Evolutionary conservation across 2,329 filamentous ascomycete genomes (phyloP), one percentile per base, ranked within the genome.

Genomic region (Claviceps maximensis): DNA sequence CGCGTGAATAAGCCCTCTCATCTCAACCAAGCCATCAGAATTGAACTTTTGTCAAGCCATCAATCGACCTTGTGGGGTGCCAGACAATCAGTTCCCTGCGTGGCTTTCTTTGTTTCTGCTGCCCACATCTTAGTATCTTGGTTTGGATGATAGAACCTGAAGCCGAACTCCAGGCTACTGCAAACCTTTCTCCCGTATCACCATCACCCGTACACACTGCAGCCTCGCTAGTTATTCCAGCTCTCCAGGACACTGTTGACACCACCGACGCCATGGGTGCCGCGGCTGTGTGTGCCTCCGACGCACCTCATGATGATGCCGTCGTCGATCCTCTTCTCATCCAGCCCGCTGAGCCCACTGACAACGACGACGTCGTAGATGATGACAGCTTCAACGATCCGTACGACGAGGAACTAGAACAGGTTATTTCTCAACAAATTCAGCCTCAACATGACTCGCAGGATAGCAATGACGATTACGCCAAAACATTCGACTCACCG

Each of bases 201-300:
- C 77, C 75, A 48, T 67, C 73, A 54, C 69, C 74, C 54, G 61
- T 76, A 55, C 69, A 77, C 58, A 70, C 69, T 48, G 68, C 72
- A 53, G 71, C 73, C 27, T 66, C 74, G 47, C 64, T 72, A 52
- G 67, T 73, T 55, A 71, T 78, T 51, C 75, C 76, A 33, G 66
- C 68, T 27, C 73, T 79, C 54, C 75, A 79, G 62, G 68, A 76
- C 56, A 75, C 74, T 52, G 75, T 74, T 59, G 75, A 78, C 57
- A 71, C 67, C 56, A 67, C 76, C 56, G 72, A 72, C 67, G 69
- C 68, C 61, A 75, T 74, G 69, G 68, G 69, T 54, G 67, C 65
- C 54, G 68, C 65, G 40, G 68, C 62, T 48, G 57, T 61, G 6
- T 49, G 52, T 44, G 61, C 60, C 25, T 60, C 60, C 23, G 62